Evolutionary conservation across 2,329 filamentous ascomycete species (phyloP).

Genomic region (Cytospora chrysosperma): DNA sequence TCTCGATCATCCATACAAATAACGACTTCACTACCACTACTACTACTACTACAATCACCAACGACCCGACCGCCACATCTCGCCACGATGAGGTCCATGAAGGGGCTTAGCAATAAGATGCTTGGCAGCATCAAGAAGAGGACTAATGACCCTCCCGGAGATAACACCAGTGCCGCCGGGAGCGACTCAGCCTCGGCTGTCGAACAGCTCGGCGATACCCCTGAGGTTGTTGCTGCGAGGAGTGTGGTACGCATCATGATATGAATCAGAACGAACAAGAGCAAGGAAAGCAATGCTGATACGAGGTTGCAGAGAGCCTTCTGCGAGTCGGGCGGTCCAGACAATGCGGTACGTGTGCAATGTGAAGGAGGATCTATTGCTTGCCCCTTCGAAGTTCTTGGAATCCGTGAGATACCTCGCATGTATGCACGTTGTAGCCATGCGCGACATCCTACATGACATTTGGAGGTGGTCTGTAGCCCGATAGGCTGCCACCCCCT

Average conservation of each 20-base stretch:
- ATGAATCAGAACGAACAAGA: constrained; percentile 3
- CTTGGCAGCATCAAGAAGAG: constrained; percentile 54
- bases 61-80: not conserved
- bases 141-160: constrained; percentile 24
- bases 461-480: not conserved
- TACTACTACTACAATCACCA: not conserved
- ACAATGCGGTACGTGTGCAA: constrained; percentile 49
- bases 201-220: constrained; percentile 51
- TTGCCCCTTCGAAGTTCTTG: not conserved
- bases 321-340: constrained; percentile 70
- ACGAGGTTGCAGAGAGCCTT: constrained; percentile 63
- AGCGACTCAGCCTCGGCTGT: constrained; percentile 26
- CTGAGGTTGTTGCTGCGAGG: constrained; percentile 64
- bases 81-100: constrained; percentile 38
- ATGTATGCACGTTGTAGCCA: not conserved
- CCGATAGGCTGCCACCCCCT: not conserved
- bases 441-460: not conserved
- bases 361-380: not conserved
- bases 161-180: constrained; percentile 9
- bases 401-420: not conserved
- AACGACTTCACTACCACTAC: not conserved
- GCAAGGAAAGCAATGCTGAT: constrained; percentile 23
- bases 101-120: constrained; percentile 56
- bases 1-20: not conserved
- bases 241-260: constrained; percentile 59